Base-by-base conservation (phyloP, 768 basidiomycete species). In the Pluteus cervinus region DNA sequence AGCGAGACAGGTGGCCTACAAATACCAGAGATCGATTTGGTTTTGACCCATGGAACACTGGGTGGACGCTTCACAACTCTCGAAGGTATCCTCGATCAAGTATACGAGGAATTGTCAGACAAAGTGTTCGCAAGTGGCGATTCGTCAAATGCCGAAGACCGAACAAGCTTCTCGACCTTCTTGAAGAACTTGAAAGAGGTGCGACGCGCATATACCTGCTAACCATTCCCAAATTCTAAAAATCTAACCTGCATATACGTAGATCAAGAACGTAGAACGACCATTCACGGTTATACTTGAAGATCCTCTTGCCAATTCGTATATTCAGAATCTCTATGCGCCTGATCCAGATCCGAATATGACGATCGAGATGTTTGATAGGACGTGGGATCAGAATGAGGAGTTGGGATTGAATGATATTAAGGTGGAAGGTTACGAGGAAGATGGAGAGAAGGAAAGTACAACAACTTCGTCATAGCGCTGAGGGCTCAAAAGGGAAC, bases 11-110 rank as follows among this genome's bases (percentile, higher is more conserved):
- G 86, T 12, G 91, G 91, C 12, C 66, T 99, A 21, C 69, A 63
- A 3, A 89, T 99, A 29, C 93, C 96, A 3, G 96, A 99, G 54
- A 96, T 98, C 46, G 88, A 97, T 36, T 80, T 99, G 6, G 77
- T 81, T 8, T 76, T 99, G 4, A 82, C 88, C 29, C 80, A 89
- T 12, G 96, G 96, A 4, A 98, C 96, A 0, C 77, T 99, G 3
- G 96, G 96, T 9, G 96, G 96, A 7, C 76, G 96, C 7, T 99
- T 99, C 66, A 99, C 96, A 0, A 99, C 96, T 0, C 69, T 98
- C 15, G 96, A 99, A 60, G 96, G 96, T 15, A 82, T 98, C 38
- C 69, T 99, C 24, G 76, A 87, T 41, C 96, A 98, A 53, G 75
- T 99, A 2, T 91, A 94, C 64, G 92, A 94, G 44, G 94, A 99